These are phyloP conservation scores for Ophiocordyceps camponoti-rufipedis DNA, from an alignment of 2,329 filamentous ascomycete species.

Conservation along the genomic window DNA sequence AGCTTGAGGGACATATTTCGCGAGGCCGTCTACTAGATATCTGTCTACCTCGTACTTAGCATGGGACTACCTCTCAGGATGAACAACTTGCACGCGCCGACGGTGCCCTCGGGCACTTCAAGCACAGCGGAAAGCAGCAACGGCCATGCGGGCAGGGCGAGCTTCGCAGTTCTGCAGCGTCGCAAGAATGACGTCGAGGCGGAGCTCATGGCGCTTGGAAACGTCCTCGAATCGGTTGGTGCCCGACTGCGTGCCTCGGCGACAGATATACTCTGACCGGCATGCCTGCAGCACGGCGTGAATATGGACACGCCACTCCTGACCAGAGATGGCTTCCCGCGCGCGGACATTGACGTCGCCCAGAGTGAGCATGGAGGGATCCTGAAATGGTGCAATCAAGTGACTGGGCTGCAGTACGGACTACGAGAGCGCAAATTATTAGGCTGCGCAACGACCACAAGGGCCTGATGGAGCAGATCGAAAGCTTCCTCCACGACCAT, in stretches of 20 bases:
- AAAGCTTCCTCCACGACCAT: constrained; percentile 73
- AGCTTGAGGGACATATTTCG: no score
- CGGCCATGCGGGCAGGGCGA: constrained; percentile 43
- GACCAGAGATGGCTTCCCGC: constrained; percentile 79
- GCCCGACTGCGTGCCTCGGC: not conserved
- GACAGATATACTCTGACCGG: constrained; percentile 5
- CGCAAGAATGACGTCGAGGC: constrained; percentile 75
- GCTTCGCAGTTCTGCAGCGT: constrained; percentile 61
- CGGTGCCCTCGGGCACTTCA: constrained; percentile 55
- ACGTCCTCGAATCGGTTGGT: constrained; percentile 73
- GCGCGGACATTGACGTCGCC: constrained; percentile 84
- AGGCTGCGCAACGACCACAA: constrained; percentile 87
- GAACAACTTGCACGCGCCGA: constrained; percentile 39
- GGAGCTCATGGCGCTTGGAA: constrained; percentile 68
- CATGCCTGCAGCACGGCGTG: constrained; percentile 54
- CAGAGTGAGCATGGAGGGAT: constrained; percentile 45
- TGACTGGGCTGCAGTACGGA: constrained; percentile 46
- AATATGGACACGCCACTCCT: constrained; percentile 80
- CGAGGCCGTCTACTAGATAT: not conserved
- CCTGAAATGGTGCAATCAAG: not conserved
- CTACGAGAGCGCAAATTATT: constrained; percentile 81
- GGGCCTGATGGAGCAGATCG: constrained; percentile 64
- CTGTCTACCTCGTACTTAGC: not conserved
- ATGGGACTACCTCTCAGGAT: constrained; percentile 16
- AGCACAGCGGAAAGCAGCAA: constrained; percentile 36